Evolutionary conservation across 495 filamentous ascomycete species (phyloP), one percentile per base, ranked within the genome.

Genomic region (Platismatia glauca): DNA sequence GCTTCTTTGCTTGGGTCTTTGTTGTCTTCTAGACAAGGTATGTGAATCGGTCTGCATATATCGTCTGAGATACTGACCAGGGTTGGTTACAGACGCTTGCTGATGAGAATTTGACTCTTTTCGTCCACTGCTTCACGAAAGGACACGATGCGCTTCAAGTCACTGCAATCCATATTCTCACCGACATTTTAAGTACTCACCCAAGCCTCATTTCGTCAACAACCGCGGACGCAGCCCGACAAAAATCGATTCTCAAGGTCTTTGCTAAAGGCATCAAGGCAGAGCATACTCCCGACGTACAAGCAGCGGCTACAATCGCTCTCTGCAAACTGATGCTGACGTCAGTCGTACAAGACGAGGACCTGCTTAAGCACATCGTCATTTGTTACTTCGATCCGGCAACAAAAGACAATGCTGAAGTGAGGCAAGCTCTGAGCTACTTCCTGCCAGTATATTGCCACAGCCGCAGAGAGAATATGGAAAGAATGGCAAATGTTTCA

Each of bases 381-480:
- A 75, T 93, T 7, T 83, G 89, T 27, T 97, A 95, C 76, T 99
- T 97, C 72, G 88, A 95, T 71, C 95, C 95, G 4, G 84, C 86
- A 33, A 93, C 89, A 18, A 79, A 82, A 3, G 82, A 84, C 43
- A 97, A 96, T 70, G 88, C 94, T 64, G 84, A 82, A n/a, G 86
- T 97, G 24, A 81, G 91, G 0, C 94, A 98, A 74, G 85, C 90
- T 0, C 80, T 98, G 31, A 90, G 88, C 59, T 98, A 98, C 72
- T 97, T 97, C 79, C 81, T 98, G 66, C 94, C 94, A 0, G 94
- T 97, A 0, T 98, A 95, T 78, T 91, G 89, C 70, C 95, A 92
- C 71, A 89, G 86, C 31, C 80, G 87, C 15, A 71, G 84, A 13
- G 86, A 87, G 46, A 96, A 96, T 70, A 89, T 91, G 65, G 79